A percentile compares a stretch with the other conserved stretches of the same genome.
Evolutionary conservation across 306 rosid species (phyloP).

Genomic region (Sindora glabra): DNA sequence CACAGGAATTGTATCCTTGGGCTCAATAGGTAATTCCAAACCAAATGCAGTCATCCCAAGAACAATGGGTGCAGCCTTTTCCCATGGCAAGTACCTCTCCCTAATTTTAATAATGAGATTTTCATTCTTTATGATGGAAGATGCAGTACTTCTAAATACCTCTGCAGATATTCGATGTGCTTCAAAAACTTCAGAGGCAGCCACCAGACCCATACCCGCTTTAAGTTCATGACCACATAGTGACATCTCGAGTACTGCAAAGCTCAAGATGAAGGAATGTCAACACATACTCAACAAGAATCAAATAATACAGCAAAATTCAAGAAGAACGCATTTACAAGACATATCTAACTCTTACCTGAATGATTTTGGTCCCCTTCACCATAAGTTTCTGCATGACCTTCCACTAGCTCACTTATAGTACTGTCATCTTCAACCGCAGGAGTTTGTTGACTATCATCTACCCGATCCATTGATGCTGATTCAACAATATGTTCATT

Average conservation of each 20-base stretch:
- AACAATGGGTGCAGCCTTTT: conserved; percentile 79
- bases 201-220: conserved; percentile 68
- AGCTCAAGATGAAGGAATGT: conserved; percentile 10
- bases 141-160: conserved; percentile 53
- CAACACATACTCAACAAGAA: conserved; percentile 8
- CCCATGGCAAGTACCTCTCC: conserved; percentile 71
- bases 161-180: conserved; percentile 50
- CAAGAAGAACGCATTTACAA: conserved; percentile 14
- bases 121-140: conserved; percentile 56
- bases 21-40: conserved; percentile 55
- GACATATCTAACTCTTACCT: conserved; percentile 29
- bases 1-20: conserved; percentile 64
- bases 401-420: conserved; percentile 27
- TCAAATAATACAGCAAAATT: conserved; percentile 9
- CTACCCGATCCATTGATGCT: conserved; percentile 16
- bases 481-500: conserved; percentile 20
- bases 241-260: conserved; percentile 78
- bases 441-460: conserved; percentile 19
- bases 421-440: conserved; percentile 20
- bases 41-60: conserved; percentile 75
- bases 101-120: conserved; percentile 56
- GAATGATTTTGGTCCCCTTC: conserved; percentile 32
- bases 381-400: conserved; percentile 25
- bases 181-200: conserved; percentile 76
- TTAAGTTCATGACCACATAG: conserved; percentile 79